Percentiles rank a stretch among this genome's conserved stretches.
These are phyloP conservation scores for Hericium alpestre DNA, from an alignment of 768 basidiomycete species.

Conservation along the genomic window DNA sequence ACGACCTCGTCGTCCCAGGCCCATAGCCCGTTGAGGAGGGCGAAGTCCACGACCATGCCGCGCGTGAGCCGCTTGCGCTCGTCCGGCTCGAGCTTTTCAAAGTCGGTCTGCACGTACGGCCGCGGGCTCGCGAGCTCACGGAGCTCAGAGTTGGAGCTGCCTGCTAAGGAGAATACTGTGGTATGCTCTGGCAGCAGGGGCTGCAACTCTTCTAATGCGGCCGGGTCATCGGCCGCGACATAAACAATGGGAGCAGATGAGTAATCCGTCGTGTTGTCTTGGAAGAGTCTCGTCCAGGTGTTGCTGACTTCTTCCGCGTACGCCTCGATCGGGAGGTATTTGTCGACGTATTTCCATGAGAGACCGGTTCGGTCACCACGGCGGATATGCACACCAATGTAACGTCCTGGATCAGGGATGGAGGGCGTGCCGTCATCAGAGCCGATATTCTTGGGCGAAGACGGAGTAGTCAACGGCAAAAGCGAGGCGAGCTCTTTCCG, in stretches of 20 bases:
- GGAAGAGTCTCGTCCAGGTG: constrained; percentile 30
- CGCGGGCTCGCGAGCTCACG: constrained; percentile 36
- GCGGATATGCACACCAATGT: constrained; percentile 53
- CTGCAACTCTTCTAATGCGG: constrained; percentile 31
- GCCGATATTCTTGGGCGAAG: constrained; percentile 4
- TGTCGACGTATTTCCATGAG: constrained; percentile 32
- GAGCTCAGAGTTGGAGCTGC: constrained; percentile 32
- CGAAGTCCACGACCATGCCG: constrained; percentile 62
- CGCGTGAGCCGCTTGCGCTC: constrained; percentile 41
- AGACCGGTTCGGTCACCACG: constrained; percentile 44
- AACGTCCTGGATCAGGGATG: constrained; percentile 18
- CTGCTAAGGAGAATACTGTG: constrained; percentile 35
- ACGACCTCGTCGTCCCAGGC: constrained; percentile 28
- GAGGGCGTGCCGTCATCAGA: not conserved
- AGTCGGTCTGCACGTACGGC: constrained; percentile 47
- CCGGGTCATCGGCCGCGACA: constrained; percentile 51
- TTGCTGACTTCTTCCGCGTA: constrained; percentile 34
- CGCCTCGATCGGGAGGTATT: constrained; percentile 39
- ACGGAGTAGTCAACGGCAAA: constrained; percentile 12
- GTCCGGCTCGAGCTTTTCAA: constrained; percentile 27
- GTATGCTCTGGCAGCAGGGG: constrained; percentile 25
- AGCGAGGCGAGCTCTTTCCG: constrained; percentile 32
- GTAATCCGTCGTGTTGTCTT: constrained; percentile 9
- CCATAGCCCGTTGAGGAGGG: constrained; percentile 57
- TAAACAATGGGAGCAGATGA: constrained; percentile 32